These are phyloP conservation scores for Suillus subluteus DNA, from an alignment of 768 basidiomycete species.

Conservation along the genomic window DNA sequence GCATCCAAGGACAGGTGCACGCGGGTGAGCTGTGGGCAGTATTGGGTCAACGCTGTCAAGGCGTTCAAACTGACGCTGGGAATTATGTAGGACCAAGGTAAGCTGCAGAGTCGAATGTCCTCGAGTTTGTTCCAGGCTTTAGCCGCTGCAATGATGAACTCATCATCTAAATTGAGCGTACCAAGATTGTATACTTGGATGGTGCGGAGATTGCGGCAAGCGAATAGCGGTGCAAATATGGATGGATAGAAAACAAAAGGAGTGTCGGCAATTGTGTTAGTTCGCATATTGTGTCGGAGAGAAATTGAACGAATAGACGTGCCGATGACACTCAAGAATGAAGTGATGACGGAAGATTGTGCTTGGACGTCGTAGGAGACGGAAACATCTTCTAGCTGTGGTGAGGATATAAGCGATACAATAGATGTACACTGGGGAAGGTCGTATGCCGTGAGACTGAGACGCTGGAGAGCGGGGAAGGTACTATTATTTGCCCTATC, in stretches of 20 bases:
- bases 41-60: conserved; percentile 23
- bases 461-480: conserved; percentile 26
- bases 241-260: conserved; percentile 32
- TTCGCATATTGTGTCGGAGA: conserved; percentile 31
- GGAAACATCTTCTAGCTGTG: conserved; percentile 24
- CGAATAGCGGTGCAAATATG: conserved; percentile 27
- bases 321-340: conserved; percentile 25
- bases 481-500: conserved; percentile 9
- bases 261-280: conserved; percentile 20
- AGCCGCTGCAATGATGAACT: conserved; percentile 29
- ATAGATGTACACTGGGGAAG: conserved; percentile 34
- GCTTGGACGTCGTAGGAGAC: conserved; percentile 34
- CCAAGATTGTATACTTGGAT: conserved; percentile 31
- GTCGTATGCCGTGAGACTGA: conserved; percentile 28
- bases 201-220: conserved; percentile 22
- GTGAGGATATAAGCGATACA: conserved; percentile 27
- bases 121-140: conserved; percentile 31
- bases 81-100: conserved; percentile 26
- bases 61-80: conserved; percentile 20
- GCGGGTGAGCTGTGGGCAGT: conserved; percentile 23
- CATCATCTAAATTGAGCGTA: conserved; percentile 31
- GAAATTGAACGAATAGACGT: conserved; percentile 20
- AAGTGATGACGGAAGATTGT: conserved; percentile 20
- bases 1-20: conserved; percentile 31
- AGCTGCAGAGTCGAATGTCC: conserved; percentile 30